These are phyloP conservation scores for Capronia coronata DNA, from an alignment of 2,329 filamentous ascomycete genomes.

Conservation along the genomic window DNA sequence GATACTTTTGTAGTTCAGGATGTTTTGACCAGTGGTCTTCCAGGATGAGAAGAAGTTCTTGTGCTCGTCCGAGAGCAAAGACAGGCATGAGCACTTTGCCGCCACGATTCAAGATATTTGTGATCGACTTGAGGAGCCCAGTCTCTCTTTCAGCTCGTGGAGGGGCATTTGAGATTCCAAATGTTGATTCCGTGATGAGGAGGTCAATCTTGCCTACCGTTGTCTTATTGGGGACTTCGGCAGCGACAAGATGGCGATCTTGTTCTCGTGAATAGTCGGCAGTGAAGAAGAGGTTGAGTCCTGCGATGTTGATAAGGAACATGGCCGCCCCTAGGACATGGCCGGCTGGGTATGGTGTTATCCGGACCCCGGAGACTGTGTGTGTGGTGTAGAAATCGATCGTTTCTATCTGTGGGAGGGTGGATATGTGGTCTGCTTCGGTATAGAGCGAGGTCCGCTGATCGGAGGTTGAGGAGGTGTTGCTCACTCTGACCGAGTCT, in stretches of 20 bases:
- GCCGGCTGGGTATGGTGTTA: constrained; percentile 93
- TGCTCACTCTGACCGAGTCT: constrained; percentile 86
- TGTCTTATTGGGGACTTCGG: constrained; percentile 64
- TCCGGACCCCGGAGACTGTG: constrained; percentile 90
- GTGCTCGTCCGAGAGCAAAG: constrained; percentile 86
- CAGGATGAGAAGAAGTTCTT: constrained; percentile 87
- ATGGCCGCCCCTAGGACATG: constrained; percentile 98
- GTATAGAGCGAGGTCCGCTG: constrained; percentile 71
- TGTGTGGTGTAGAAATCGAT: constrained; percentile 98
- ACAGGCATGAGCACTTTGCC: constrained; percentile 91
- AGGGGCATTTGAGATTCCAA: constrained; percentile 89
- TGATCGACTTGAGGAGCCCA: constrained; percentile 91
- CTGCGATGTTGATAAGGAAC: constrained; percentile 96
- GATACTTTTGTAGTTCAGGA: constrained; percentile 76
- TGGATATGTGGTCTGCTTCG: constrained; percentile 89
- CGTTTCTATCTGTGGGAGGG: constrained; percentile 88
- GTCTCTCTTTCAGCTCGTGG: constrained; percentile 86
- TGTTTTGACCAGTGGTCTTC: constrained; percentile 97
- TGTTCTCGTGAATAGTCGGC: constrained; percentile 96
- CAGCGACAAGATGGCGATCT: constrained; percentile 90
- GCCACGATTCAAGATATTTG: constrained; percentile 80
- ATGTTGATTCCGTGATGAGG: constrained; percentile 94
- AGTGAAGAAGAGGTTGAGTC: constrained; percentile 93
- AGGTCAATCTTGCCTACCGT: constrained; percentile 83
- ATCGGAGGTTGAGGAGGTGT: constrained; percentile 56